Percentiles rank a stretch among this genome's conserved stretches.
Evolutionary conservation across 2,329 filamentous ascomycete genomes (phyloP).

Genomic region (Fusarium sarcochroum): DNA sequence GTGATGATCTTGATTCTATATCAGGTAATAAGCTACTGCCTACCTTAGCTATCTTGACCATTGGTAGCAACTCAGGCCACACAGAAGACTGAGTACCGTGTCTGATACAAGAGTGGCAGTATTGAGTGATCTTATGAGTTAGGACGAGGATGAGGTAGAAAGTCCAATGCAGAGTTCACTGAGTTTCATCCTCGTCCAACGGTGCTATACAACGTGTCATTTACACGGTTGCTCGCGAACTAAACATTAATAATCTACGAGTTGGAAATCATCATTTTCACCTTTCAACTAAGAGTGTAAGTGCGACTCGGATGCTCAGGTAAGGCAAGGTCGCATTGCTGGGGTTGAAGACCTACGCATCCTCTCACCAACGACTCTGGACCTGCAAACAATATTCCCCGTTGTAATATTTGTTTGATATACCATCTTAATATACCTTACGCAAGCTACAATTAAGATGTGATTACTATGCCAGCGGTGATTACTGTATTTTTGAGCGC

Average conservation of each 20-base stretch:
- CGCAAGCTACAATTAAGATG: too few species aligned
- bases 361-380: too few species aligned
- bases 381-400: too few species aligned
- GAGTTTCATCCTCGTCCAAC: not conserved
- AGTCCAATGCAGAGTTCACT: not conserved
- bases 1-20: slow-evolving; percentile 17
- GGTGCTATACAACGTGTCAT: not conserved
- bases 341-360: not conserved
- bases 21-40: not conserved
- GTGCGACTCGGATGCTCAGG: not conserved
- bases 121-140: too few species aligned
- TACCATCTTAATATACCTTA: not conserved
- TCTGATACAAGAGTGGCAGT: too few species aligned
- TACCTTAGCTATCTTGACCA: not conserved
- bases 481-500: not conserved
- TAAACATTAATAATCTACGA: not conserved
- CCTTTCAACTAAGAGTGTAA: not conserved
- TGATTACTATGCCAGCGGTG: too few species aligned
- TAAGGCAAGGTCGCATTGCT: not conserved
- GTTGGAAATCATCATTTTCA: not conserved
- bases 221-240: not conserved
- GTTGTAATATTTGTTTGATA: too few species aligned
- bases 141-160: not conserved
- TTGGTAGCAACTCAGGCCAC: too few species aligned
- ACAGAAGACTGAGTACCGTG: too few species aligned